These are phyloP conservation scores for Pseudocercospora vitis DNA, from an alignment of 2,329 filamentous ascomycete genomes.

Conservation along the genomic window DNA sequence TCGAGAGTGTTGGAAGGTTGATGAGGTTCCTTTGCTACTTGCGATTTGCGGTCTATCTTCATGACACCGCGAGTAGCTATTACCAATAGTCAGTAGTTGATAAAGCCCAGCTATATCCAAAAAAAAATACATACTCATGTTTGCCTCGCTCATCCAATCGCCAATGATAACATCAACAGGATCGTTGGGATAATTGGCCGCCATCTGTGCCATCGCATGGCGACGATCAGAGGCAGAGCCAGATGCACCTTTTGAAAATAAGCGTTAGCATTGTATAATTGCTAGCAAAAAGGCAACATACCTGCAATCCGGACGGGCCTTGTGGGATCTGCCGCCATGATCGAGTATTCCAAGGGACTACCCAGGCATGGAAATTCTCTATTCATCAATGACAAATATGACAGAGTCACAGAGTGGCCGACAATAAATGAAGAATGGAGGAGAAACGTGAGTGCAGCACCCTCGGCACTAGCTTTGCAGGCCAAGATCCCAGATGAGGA, in stretches of 20 bases:
- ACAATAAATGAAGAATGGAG: background rate
- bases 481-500: background rate
- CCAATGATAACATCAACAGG: conserved; percentile 57
- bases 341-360: conserved; percentile 22
- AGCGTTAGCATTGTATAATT: no score
- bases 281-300: no score
- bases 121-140: conserved; percentile 26
- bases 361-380: conserved; percentile 22
- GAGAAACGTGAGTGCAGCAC: background rate
- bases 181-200: conserved; percentile 32
- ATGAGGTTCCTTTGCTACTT: conserved; percentile 43
- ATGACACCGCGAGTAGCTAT: conserved; percentile 48
- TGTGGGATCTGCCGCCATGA: conserved; percentile 26
- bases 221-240: conserved; percentile 44
- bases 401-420: background rate
- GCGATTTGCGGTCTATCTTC: conserved; percentile 42
- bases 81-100: background rate
- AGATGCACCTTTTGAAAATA: conserved; percentile 34
- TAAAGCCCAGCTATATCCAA: conserved; percentile 24
- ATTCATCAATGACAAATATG: conserved; percentile 7
- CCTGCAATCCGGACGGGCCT: conserved; percentile 36
- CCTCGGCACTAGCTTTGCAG: conserved; percentile 5
- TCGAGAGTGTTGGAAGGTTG: conserved; percentile 29
- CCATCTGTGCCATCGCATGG: conserved; percentile 38
- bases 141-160: conserved; percentile 49